Evolutionary conservation across 176 grass and related monocot genomes (phyloP).

Genomic region (Rhynchospora tenuis): DNA sequence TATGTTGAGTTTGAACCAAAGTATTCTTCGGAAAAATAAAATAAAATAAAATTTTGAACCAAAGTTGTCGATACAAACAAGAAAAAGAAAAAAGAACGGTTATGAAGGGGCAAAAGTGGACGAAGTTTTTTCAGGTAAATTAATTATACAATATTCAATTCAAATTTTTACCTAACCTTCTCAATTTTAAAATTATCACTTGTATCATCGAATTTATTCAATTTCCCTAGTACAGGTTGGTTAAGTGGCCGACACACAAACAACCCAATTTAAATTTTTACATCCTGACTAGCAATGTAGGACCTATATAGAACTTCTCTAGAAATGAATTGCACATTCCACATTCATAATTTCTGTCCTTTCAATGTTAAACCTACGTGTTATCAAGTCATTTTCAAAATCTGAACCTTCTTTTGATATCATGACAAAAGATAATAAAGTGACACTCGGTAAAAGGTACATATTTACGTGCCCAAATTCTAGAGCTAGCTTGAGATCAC

Average conservation of each 20-base stretch:
- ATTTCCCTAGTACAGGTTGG: not conserved
- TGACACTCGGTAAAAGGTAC: not conserved
- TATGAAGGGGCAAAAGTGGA: not conserved
- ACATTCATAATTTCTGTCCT: not conserved
- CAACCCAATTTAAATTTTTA: not conserved
- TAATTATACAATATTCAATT: not conserved
- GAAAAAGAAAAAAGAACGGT: not conserved
- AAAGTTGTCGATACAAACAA: not conserved
- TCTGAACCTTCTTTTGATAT: not conserved
- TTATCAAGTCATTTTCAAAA: not conserved
- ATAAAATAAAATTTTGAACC: too few species aligned
- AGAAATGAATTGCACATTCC: not conserved
- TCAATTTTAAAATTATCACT: not conserved
- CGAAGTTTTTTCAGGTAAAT: not conserved
- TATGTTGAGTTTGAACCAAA: too few species aligned
- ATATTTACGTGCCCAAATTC: not conserved
- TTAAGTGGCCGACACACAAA: not conserved
- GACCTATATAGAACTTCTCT: not conserved
- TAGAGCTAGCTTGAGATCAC: not conserved
- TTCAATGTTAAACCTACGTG: not conserved
- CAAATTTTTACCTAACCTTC: constrained; percentile 5
- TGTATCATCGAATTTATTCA: not conserved
- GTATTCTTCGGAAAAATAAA: too few species aligned
- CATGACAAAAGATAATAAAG: not conserved
- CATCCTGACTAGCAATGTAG: not conserved